Evolutionary conservation across 768 basidiomycete species (phyloP), one percentile per base, ranked within the genome.

Genomic region (Leccinellum luteum): DNA sequence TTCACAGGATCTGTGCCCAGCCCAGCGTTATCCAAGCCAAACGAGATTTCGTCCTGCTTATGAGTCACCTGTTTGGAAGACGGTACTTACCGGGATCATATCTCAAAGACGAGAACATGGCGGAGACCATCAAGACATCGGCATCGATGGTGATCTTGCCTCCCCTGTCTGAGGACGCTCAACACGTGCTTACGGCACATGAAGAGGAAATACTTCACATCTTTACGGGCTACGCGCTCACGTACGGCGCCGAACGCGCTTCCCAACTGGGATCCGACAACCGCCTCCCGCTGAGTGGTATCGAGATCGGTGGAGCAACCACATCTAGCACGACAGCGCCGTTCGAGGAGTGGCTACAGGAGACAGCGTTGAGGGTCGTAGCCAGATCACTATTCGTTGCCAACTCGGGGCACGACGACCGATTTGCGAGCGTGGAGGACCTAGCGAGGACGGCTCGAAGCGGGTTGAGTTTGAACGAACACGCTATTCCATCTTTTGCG

Each of bases 51-150:
- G 74, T 89, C 52, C 57, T 80, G 7, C 67, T 89, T 4, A 75
- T 90, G 71, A 79, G 79, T n/a, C 81, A 87, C 68, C 76, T 89
- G 13, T 89, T 89, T 59, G 83, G 82, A 6, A 79, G 86, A n/a
- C 77, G 79, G 10, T 76, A 82, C 61, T 70, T 87, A 6, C 79
- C 84, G 0, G 65, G 66, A 12, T 72, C 79, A 6, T 81, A 78
- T 48, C 64, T 76, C 13, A 76, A 74, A 25, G 66, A 73, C 9
- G 59, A 73, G 19, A 74, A 78, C 38, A 57, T 76, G 10, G 65
- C 66, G 10, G 54, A 63, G 2, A 65, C 82, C 19, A 69, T 71
- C 23, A 70, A 70, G 58, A 78, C 73, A 41, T 85, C 79, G 21
- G 79, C 86, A 2, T 88, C 85, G 3, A 74, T 75, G 66, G 77